Base-by-base conservation (phyloP, 805 yeast genomes). In the Suhomyces kilbournensis region DNA sequence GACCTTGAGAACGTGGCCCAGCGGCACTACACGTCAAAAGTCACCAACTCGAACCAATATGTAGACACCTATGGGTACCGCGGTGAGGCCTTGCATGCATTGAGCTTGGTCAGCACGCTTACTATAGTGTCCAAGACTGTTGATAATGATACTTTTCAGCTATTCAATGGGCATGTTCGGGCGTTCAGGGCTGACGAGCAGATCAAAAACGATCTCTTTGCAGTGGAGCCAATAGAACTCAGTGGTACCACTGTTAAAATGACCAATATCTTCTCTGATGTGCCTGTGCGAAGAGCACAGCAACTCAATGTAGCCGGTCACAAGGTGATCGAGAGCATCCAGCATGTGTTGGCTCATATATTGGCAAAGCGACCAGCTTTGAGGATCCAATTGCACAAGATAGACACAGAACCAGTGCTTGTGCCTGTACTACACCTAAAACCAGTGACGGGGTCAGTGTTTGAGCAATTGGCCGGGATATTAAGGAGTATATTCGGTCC, bases 1-100 rank as follows among this genome's bases (percentile, higher is more conserved):
- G 85, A 84, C 45, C 60, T 88, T 47, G 67, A 59, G 0, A 39
- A 57, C 1, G 61, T 87, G 1, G 90, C 87, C 0, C 47, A 56
- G 12, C 67, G 76, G 17, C 72, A 80, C 60, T 69, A 68, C 34
- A 57, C 64, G 4, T 57, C 62, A 4, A 50, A 50, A 44, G 20
- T 47, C 23, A 15, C 17, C 9, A 2, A 8, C 8, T 6, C 7
- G 12, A 35, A 26, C 15, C 34, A 45, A 6, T 14, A 22, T 10
- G 19, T 48, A 17, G 15, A 7, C 4, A 48, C 54, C 2, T 53
- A 46, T 35, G 56, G 56, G 1, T 53, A 34, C 43, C 25, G 50
- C 9, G 62, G 62, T 7, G 51, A 54, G 42, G 54, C 62, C 10
- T 23, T 59, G 19, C 40, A 47, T 39, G 47, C 57, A 10, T 38